phyloP scores from a whole-genome alignment of 768 basidiomycete species.

The Trametes villosa region DNA sequence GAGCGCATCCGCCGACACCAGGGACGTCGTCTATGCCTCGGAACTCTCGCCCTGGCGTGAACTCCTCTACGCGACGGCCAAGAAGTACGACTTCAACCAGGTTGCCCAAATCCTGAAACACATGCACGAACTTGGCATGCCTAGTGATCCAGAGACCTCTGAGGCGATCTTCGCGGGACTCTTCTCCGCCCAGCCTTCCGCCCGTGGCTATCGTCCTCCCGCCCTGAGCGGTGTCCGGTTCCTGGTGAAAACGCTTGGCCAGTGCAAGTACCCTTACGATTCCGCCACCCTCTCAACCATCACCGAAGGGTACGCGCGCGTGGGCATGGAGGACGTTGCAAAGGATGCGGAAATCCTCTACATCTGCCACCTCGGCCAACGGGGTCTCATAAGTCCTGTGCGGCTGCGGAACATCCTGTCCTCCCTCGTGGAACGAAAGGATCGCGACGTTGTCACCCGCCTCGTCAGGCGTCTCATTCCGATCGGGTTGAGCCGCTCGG shows the following conservation, averaged over 20 bases:
- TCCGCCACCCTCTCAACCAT: conserved; percentile 18
- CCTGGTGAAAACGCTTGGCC: not conserved
- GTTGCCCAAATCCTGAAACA: not conserved
- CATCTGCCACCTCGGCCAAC: not conserved
- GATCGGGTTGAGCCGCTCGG: conserved; percentile 38
- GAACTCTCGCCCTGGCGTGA: not conserved
- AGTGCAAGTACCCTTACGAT: conserved; percentile 22
- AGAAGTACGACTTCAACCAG: not conserved
- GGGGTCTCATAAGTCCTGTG: not conserved
- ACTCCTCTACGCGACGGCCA: conserved; percentile 1
- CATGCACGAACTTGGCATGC: not conserved
- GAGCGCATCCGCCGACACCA: conserved; percentile 1
- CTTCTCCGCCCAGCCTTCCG: not conserved
- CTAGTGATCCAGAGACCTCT: not conserved
- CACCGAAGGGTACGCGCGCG: conserved; percentile 23
- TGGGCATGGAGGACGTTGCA: conserved; percentile 15
- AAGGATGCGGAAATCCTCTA: conserved; percentile 23
- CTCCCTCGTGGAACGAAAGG: not conserved
- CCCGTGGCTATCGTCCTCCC: conserved; percentile 14
- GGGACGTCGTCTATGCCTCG: not conserved
- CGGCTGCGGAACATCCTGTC: not conserved
- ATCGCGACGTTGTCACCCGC: not conserved
- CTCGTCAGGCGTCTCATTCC: not conserved
- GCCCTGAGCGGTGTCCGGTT: conserved; percentile 8
- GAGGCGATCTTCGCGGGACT: not conserved